Evolutionary conservation across 192 early-diverging fungal genomes (phyloP).

Genomic region (Geranomyces michiganensis): DNA sequence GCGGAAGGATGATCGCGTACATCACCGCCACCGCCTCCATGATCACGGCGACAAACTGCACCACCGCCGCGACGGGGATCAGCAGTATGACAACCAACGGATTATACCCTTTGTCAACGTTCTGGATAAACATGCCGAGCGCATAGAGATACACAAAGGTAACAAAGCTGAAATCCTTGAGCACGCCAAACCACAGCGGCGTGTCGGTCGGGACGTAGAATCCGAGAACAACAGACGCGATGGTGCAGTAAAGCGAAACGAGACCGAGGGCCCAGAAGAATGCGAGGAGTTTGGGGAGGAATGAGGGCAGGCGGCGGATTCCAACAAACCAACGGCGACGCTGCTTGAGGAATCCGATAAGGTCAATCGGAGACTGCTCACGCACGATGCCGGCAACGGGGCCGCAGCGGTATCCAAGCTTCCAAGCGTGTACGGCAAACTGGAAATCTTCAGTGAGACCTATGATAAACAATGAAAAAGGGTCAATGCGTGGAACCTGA

Average conservation of each 20-base stretch:
- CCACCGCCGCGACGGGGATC: constrained; percentile 47
- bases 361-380: constrained; percentile 54
- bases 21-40: constrained; percentile 57
- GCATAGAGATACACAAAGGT: constrained; percentile 57
- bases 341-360: constrained; percentile 62
- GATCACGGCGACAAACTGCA: constrained; percentile 53
- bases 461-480: constrained; percentile 1
- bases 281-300: constrained; percentile 58
- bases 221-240: constrained; percentile 49
- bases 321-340: constrained; percentile 64
- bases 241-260: constrained; percentile 48
- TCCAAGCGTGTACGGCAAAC: constrained; percentile 59
- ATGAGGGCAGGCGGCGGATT: constrained; percentile 54
- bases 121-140: constrained; percentile 56
- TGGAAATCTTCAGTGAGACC: constrained; percentile 61
- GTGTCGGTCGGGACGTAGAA: constrained; percentile 43
- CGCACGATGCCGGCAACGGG: constrained; percentile 53
- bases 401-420: constrained; percentile 54
- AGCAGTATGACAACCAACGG: constrained; percentile 45
- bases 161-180: constrained; percentile 58
- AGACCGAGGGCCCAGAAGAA: constrained; percentile 60
- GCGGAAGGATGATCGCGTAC: constrained; percentile 59
- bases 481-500: neutral
- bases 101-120: constrained; percentile 53
- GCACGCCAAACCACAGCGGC: constrained; percentile 56